Evolutionary conservation across 2,329 filamentous ascomycete species (phyloP), one percentile per base, ranked within the genome.

Genomic region (Coniella lustricola): DNA sequence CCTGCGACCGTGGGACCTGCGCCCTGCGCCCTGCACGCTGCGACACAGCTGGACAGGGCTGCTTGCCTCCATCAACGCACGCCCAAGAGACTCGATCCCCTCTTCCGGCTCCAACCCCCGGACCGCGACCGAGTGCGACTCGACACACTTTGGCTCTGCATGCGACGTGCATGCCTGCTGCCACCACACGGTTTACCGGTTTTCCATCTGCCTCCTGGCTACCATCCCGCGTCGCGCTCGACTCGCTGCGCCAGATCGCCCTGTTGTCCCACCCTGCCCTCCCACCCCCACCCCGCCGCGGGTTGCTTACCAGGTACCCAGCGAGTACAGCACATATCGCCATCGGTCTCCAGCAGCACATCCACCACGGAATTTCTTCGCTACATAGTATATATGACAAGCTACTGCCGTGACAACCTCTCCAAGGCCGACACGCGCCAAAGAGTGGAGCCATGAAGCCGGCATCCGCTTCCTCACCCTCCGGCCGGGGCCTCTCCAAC

Each of bases 391-490:
- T 54, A 54, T 52, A 54, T 54, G 49, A 52, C 40, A 48, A 52
- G 52, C 52, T 45, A 52, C 52, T 44, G 38, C 39, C 36, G 16
- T 44, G 37, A 51, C 49, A 38, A 44, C 49, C 52, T 52, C 52
- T 54, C 40, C 45, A 52, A 44, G 49, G 49, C 45, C 49, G 44
- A 49, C 52, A 54, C 49, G 49, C 52, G 49, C 49, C 50, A 40
- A 36, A 37, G 49, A 42, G 52, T 54, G 52, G 52, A 52, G 52
- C 48, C 49, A 54, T 54, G 52, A 54, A 52, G 44, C 46, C 52
- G 38, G 46, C 46, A 44, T 43, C 44, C 48, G 52, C 49, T 29
- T 33, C 20, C 34, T 31, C 33, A 17, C 47, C 9, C 20, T 45
- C 16, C 29, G 33, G 33, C 29, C 38, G 34, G 32, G 39, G 25